A percentile compares a stretch with the other conserved stretches of the same genome.
Evolutionary conservation across 1,139 yeast genomes (phyloP).

Genomic region (Diutina neorugosa): DNA sequence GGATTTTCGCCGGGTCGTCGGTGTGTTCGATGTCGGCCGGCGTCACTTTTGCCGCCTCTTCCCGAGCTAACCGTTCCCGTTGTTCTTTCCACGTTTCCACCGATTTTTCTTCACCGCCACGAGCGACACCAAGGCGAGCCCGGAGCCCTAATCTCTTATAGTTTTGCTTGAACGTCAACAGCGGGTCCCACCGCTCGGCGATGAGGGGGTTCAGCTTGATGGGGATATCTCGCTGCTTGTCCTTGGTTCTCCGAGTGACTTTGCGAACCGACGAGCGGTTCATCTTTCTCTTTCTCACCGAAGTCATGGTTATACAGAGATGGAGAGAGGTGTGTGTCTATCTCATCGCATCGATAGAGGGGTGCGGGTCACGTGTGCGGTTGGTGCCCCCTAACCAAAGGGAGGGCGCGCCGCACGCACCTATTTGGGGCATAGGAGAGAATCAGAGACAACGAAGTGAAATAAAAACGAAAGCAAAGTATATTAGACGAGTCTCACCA

Average conservation of each 20-base stretch:
- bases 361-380: neutral
- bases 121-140: conserved; percentile 42
- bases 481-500: too few relatives aligned
- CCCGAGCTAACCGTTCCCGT: conserved; percentile 17
- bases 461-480: too few relatives aligned
- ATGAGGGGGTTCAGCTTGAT: conserved; percentile 68
- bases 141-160: conserved; percentile 67
- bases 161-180: conserved; percentile 72
- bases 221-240: conserved; percentile 51
- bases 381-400: neutral
- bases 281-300: conserved; percentile 83
- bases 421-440: neutral
- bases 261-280: conserved; percentile 59
- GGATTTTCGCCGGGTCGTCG: conserved; percentile 42
- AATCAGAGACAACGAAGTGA: too few relatives aligned
- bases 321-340: conserved; percentile 4
- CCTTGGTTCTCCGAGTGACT: conserved; percentile 57
- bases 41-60: conserved; percentile 14
- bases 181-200: conserved; percentile 83
- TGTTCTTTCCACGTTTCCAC: conserved; percentile 12
- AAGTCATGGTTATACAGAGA: conserved; percentile 45
- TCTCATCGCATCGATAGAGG: neutral
- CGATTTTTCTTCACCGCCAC: conserved; percentile 15
- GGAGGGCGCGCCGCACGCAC: neutral
- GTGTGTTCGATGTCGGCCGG: neutral